Base-by-base conservation (phyloP, 345 rosid species). In the Citrus sp. region DNA sequence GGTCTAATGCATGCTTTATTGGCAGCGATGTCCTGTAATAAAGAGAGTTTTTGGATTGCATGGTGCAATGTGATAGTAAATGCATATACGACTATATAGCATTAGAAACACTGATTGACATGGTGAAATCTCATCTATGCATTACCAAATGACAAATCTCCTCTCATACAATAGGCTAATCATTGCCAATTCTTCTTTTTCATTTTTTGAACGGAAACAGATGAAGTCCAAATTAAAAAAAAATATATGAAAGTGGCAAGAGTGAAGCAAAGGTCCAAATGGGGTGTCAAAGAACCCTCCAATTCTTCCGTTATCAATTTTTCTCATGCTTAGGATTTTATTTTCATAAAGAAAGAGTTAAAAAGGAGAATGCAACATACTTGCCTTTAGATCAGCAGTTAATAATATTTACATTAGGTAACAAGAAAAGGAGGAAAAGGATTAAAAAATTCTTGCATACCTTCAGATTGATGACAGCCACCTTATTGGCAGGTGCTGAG, bases 401-500 rank as follows among this genome's bases (percentile, higher is more conserved):
- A 61, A 63, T 25, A 40, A 51, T 25, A 70, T 34, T 56, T 67
- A 66, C 10, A 28, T 18, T 46, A 78, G 54, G 35, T 62, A 54
- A 16, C 58, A 54, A 54, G 70, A 75, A 38, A 72, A 59, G 27
- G 6, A 28, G 42, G 18, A 24, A 27, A 66, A 73, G 27, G n/a
- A 46, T 46, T 42, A 46, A 12, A 46, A 46, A 12, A 46, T 13
- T 46, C 51, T 25, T 54, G 22, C 70, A 40, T 77, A 89, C 94
- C 92, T 89, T 90, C 79, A 90, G 77, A 86, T 87, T 90, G 75
- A 90, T 89, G 66, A 89, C 94, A 67, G 94, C 94, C 79, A 87
- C 94, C 64, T 85, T 78, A 81, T 89, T 89, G 70, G 87, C 84
- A 32, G 94, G 94, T 46, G 82, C 40, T 28, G 89, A 83, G 73